A percentile compares a stretch with the other conserved stretches of the same genome.
These are phyloP conservation scores for Kwoniella shandongensis DNA, from an alignment of 768 basidiomycete genomes.

Conservation along the genomic window DNA sequence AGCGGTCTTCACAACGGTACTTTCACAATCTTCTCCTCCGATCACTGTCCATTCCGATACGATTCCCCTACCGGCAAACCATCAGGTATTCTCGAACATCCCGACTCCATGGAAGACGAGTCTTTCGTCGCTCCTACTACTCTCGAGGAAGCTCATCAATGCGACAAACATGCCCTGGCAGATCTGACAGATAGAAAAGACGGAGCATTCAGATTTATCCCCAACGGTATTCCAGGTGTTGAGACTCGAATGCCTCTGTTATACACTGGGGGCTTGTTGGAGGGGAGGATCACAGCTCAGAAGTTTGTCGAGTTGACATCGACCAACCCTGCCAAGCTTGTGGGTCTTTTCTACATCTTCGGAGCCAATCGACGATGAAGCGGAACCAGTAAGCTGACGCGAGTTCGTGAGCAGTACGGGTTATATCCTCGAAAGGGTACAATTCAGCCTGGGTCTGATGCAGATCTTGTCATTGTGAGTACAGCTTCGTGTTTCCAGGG, in stretches of 20 bases:
- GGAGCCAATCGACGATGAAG: no score
- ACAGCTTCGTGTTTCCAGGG: neutral
- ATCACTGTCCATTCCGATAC: conserved; percentile 50
- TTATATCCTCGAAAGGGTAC: conserved; percentile 40
- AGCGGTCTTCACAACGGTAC: conserved; percentile 38
- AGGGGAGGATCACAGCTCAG: conserved; percentile 45
- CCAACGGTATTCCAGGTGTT: conserved; percentile 54
- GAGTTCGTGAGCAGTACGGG: conserved; percentile 2
- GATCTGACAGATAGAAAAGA: conserved; percentile 11
- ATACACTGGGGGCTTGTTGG: conserved; percentile 50
- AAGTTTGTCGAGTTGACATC: conserved; percentile 53
- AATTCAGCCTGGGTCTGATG: conserved; percentile 51
- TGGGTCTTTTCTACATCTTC: conserved; percentile 35
- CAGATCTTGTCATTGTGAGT: conserved; percentile 52
- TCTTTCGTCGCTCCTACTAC: conserved; percentile 3
- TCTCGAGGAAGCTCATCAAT: neutral
- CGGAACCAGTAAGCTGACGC: conserved; percentile 33
- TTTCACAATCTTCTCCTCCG: conserved; percentile 50
- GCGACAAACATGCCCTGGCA: neutral
- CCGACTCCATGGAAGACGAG: conserved; percentile 3
- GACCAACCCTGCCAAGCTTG: conserved; percentile 51
- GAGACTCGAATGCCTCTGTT: conserved; percentile 52
- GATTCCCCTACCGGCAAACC: conserved; percentile 46
- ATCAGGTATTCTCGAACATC: conserved; percentile 5
- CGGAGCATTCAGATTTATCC: conserved; percentile 50